Percentiles rank a stretch among this genome's conserved stretches.
Conservation (phyloP, 2,329 filamentous ascomycete genomes). For the Magnaporthiopsis incrustans region DNA sequence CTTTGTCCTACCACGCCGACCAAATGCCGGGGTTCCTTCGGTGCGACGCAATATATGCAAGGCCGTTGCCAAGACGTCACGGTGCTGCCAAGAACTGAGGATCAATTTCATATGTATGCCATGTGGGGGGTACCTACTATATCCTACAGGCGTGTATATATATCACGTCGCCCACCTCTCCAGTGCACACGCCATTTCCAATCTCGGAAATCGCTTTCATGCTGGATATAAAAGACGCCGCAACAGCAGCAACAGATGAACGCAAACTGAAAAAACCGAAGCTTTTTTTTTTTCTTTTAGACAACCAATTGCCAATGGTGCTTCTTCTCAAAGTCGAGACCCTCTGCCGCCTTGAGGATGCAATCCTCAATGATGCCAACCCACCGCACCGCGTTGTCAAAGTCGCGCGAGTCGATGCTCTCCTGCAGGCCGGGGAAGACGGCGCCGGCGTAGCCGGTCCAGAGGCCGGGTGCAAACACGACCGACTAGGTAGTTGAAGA, state of each 20-base stretch:
- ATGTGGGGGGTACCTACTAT: neutral
- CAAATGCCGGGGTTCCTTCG: no score
- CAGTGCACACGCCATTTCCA: no score
- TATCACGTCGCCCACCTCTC: neutral
- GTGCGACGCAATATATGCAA: neutral
- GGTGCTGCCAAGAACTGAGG: neutral
- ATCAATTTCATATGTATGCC: neutral
- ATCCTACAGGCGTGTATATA: neutral
- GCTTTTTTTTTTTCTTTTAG: neutral
- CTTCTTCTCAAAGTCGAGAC: slow-evolving; percentile 16
- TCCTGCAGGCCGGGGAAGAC: slow-evolving; percentile 57
- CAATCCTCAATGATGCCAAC: slow-evolving; percentile 47
- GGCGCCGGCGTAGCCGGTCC: slow-evolving; percentile 79
- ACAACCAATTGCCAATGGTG: neutral
- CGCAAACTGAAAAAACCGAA: neutral
- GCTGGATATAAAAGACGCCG: neutral
- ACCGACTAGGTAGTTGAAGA: slow-evolving; percentile 9
- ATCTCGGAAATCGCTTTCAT: neutral
- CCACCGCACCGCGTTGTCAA: slow-evolving; percentile 50
- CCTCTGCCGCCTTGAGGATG: slow-evolving; percentile 38
- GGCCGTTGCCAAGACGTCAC: neutral
- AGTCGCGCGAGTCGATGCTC: slow-evolving; percentile 53
- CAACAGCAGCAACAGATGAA: neutral
- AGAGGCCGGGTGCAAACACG: slow-evolving; percentile 57
- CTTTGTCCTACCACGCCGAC: neutral